These are phyloP conservation scores for Monosporascus sp. DNA, from an alignment of 2,329 filamentous ascomycete genomes.

Conservation along the genomic window DNA sequence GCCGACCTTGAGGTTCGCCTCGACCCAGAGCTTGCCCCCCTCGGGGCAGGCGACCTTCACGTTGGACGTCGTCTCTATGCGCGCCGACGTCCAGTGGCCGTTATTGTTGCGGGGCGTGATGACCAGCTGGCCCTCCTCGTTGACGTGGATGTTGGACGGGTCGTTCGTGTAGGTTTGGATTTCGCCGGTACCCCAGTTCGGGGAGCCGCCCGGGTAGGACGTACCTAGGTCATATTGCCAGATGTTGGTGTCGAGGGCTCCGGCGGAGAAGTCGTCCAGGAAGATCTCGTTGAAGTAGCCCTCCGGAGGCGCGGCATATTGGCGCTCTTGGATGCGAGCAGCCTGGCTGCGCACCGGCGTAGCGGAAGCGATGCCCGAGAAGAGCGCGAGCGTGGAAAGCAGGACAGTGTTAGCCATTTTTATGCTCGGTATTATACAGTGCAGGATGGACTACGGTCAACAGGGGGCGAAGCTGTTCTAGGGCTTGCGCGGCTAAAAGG, in stretches of 20 bases:
- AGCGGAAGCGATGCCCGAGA: background rate
- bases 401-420: background rate
- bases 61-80: slow-evolving; percentile 33
- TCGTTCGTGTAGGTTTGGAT: slow-evolving; percentile 40
- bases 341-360: background rate
- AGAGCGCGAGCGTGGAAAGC: background rate
- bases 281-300: background rate
- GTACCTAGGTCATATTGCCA: slow-evolving; percentile 43
- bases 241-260: slow-evolving; percentile 30
- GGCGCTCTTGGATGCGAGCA: background rate
- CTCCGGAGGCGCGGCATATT: background rate
- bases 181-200: slow-evolving; percentile 45
- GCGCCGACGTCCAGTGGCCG: slow-evolving; percentile 37
- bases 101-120: slow-evolving; percentile 30
- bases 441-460: background rate
- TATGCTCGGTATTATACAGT: background rate
- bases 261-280: slow-evolving; percentile 31
- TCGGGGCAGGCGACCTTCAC: slow-evolving; percentile 30
- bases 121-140: slow-evolving; percentile 29
- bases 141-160: slow-evolving; percentile 35
- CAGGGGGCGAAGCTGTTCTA: background rate
- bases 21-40: slow-evolving; percentile 32
- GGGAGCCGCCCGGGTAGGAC: slow-evolving; percentile 38
- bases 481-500: background rate
- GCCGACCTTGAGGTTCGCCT: slow-evolving; percentile 35